A percentile compares a stretch with the other conserved stretches of the same genome.
Conservation (phyloP, 768 basidiomycete genomes). For the Postia placenta region DNA sequence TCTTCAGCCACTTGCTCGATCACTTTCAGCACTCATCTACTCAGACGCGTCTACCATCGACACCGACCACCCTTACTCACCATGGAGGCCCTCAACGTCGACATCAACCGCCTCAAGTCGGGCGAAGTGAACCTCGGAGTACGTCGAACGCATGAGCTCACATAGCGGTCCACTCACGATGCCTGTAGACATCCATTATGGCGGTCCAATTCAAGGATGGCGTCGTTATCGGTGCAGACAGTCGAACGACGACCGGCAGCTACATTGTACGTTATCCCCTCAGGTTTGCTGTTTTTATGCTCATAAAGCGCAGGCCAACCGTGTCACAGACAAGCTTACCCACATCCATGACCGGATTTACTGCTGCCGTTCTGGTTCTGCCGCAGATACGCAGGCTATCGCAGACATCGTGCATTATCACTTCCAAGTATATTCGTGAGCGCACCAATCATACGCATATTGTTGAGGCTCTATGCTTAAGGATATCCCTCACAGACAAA, state of each 20-base stretch:
- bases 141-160: conserved; percentile 26
- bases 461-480: background rate
- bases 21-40: background rate
- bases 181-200: conserved; percentile 91
- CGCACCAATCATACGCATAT: conserved; percentile 9
- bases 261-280: conserved; percentile 66
- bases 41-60: conserved; percentile 13
- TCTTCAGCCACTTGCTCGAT: conserved; percentile 13
- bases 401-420: conserved; percentile 87
- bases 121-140: conserved; percentile 98
- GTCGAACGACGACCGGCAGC: conserved; percentile 92
- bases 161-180: background rate
- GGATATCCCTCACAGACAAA: conserved; percentile 36
- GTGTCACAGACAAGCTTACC: conserved; percentile 98
- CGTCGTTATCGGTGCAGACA: conserved; percentile 95
- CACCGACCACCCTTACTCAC: conserved; percentile 37
- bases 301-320: conserved; percentile 64
- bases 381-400: conserved; percentile 95
- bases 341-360: conserved; percentile 97
- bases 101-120: conserved; percentile 81
- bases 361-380: conserved; percentile 97
- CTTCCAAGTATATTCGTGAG: conserved; percentile 71
- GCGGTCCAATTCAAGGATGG: conserved; percentile 95
- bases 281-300: background rate
- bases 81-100: conserved; percentile 58